phyloP scores from a whole-genome alignment of 2,329 filamentous ascomycete species.

The Pseudocercospora eumusae region DNA sequence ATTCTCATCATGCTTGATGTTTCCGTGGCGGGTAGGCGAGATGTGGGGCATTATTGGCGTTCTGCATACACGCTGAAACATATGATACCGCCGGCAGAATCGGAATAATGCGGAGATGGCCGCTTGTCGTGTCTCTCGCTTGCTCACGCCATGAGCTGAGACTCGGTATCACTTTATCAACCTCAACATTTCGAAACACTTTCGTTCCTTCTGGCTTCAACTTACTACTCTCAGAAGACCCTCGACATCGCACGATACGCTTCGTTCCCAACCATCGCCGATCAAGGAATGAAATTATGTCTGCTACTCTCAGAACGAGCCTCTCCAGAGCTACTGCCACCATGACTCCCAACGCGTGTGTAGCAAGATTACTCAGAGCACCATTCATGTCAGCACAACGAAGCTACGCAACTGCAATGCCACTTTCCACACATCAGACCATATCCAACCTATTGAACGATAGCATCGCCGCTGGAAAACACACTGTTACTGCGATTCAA shows the following conservation, averaged over 20 bases:
- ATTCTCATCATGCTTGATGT: background rate
- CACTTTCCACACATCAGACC: background rate
- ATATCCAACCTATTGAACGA: conserved; percentile 10
- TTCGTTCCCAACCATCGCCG: background rate
- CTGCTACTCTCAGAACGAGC: background rate
- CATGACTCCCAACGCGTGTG: background rate
- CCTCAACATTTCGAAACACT: background rate
- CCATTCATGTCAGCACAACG: background rate
- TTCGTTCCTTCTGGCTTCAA: background rate
- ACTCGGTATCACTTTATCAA: background rate
- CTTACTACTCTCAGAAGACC: background rate
- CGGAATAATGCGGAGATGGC: background rate
- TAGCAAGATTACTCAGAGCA: background rate
- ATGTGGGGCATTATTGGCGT: background rate
- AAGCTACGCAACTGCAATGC: background rate
- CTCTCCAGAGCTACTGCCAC: background rate
- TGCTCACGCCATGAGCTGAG: conserved; percentile 3
- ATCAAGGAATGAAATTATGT: background rate
- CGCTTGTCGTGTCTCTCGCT: background rate
- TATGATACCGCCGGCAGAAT: background rate
- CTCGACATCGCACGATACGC: background rate
- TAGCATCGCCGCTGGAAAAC: conserved; percentile 7
- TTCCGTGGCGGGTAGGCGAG: background rate
- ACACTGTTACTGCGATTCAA: conserved; percentile 10
- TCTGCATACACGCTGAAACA: background rate